phyloP scores from a whole-genome alignment of 257 asterid genomes.

The Nicotiana otophora region DNA sequence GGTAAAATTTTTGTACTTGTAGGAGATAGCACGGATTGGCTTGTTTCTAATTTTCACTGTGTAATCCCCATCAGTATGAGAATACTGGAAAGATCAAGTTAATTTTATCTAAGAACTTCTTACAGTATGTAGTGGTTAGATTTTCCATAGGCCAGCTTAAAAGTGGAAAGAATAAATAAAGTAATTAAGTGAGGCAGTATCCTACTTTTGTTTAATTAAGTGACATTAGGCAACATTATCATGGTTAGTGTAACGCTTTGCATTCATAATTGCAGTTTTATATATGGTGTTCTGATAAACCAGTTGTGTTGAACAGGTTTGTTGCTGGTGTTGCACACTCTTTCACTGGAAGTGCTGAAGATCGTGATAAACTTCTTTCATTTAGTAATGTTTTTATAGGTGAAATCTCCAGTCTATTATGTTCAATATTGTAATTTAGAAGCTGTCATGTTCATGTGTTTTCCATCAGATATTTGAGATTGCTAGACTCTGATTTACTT shows the following conservation, averaged over 20 bases:
- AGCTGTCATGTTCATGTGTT: conserved; percentile 8
- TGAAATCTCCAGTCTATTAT: conserved; percentile 18
- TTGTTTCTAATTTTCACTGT: background rate
- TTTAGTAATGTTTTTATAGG: conserved; percentile 73
- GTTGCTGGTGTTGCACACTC: conserved; percentile 87
- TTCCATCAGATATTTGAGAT: background rate
- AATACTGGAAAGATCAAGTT: background rate
- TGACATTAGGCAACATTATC: background rate
- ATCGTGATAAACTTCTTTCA: conserved; percentile 69
- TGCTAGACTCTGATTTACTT: background rate
- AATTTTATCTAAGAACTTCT: background rate
- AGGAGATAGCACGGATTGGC: background rate
- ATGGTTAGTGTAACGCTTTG: background rate
- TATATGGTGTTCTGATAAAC: background rate
- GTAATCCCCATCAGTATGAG: background rate
- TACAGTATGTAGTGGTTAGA: background rate
- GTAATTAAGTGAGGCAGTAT: background rate
- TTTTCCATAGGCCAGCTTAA: background rate
- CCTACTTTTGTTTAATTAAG: background rate
- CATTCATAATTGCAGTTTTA: background rate
- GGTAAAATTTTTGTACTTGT: conserved; percentile 33
- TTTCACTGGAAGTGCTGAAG: conserved; percentile 84
- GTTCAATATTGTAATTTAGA: conserved; percentile 5
- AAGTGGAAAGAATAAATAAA: background rate
- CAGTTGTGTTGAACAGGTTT: conserved; percentile 43